A percentile compares a stretch with the other conserved stretches of the same genome.
Conservation (phyloP, 345 rosid species). For the Alliaria petiolata region DNA sequence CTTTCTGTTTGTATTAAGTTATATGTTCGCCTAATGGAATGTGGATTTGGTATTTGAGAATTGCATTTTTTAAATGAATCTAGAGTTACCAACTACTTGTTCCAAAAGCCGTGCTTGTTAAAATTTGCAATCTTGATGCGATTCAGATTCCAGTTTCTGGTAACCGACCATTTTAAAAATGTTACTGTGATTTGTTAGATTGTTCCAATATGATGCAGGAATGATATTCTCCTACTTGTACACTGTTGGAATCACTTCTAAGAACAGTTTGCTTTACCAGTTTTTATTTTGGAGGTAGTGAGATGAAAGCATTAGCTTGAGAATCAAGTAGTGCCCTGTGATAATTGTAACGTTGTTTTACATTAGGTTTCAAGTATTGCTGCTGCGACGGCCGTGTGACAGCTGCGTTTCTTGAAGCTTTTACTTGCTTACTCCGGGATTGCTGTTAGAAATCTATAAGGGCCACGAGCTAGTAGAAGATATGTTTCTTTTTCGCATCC, state of each 20-base stretch:
- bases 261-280: not conserved
- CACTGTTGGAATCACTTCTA: not conserved
- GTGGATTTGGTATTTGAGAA: constrained; percentile 7
- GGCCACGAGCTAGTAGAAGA: not conserved
- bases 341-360: not conserved
- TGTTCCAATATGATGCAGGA: too few species aligned
- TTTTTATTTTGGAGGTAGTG: not conserved
- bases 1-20: not conserved
- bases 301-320: not conserved
- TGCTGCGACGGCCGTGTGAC: not conserved
- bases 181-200: too few species aligned
- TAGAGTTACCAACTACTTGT: not conserved
- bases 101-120: not conserved
- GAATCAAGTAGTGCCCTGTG: not conserved
- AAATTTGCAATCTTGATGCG: not conserved
- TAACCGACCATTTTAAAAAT: too few species aligned
- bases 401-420: not conserved
- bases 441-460: too few species aligned
- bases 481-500: constrained; percentile 1
- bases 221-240: not conserved
- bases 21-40: not conserved
- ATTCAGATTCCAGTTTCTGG: constrained; percentile 1
- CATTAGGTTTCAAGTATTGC: not conserved
- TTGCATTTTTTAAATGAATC: not conserved
- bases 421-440: not conserved